phyloP scores from a whole-genome alignment of 2,329 filamentous ascomycete genomes.

The Xylaria sp. region DNA sequence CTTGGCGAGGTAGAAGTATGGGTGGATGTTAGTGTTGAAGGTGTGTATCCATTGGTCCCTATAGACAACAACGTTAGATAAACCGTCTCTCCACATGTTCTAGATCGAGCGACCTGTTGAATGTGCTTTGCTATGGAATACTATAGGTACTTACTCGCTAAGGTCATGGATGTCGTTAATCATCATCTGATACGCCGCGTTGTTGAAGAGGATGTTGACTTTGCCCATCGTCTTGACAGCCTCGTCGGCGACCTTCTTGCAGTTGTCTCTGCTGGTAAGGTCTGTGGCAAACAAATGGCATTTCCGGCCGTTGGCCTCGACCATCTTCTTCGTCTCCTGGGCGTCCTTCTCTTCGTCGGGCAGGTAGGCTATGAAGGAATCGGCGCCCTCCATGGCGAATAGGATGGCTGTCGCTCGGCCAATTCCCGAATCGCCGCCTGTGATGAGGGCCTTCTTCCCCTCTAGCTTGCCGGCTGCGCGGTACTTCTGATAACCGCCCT shows the following conservation, averaged over 20 bases:
- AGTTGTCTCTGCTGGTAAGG: conserved; percentile 73
- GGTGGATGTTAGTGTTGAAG: conserved; percentile 86
- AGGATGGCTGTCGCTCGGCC: conserved; percentile 79
- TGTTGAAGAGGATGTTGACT: conserved; percentile 81
- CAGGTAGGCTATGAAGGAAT: conserved; percentile 78
- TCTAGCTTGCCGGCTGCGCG: conserved; percentile 79
- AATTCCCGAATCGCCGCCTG: conserved; percentile 83
- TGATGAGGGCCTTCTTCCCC: conserved; percentile 81
- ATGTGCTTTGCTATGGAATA: not conserved
- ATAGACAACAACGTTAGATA: conserved; percentile 12
- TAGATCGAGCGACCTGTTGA: not conserved
- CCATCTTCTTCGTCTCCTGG: conserved; percentile 75
- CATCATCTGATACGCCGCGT: conserved; percentile 81
- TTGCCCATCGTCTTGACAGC: conserved; percentile 73
- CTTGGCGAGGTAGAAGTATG: conserved; percentile 83
- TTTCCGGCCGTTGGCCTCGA: conserved; percentile 74
- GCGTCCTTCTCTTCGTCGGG: conserved; percentile 82
- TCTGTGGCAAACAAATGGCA: conserved; percentile 74
- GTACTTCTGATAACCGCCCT: conserved; percentile 76
- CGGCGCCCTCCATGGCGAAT: conserved; percentile 83
- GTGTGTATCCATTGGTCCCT: conserved; percentile 83
- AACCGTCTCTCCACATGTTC: conserved; percentile 31
- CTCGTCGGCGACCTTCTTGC: conserved; percentile 74
- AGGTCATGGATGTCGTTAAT: conserved; percentile 76
- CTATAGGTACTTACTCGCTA: conserved; percentile 64